phyloP scores from a whole-genome alignment of 805 yeast species.

The Ogataea paraovalis region DNA sequence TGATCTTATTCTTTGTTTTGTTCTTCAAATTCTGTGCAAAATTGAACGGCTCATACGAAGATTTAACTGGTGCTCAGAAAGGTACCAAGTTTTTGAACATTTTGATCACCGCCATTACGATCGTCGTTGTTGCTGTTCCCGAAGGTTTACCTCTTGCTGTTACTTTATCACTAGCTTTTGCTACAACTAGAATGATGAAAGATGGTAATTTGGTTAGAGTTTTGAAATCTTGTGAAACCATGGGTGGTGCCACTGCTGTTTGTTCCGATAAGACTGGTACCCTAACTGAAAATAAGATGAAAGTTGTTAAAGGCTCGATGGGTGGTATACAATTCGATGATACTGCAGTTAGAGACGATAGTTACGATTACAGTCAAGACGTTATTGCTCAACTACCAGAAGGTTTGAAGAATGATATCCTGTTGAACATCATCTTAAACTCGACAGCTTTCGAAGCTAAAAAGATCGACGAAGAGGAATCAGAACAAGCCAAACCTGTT shows the following conservation, averaged over 20 bases:
- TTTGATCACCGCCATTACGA: slow-evolving; percentile 84
- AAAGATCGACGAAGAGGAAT: slow-evolving; percentile 17
- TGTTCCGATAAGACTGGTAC: slow-evolving; percentile 99
- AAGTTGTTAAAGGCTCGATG: slow-evolving; percentile 73
- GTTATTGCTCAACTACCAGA: slow-evolving; percentile 5
- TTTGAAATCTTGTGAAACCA: slow-evolving; percentile 90
- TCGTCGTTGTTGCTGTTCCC: slow-evolving; percentile 98
- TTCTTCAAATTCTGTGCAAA: slow-evolving; percentile 72
- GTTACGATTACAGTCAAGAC: not conserved
- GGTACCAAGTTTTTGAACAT: slow-evolving; percentile 83
- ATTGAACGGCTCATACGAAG: slow-evolving; percentile 42
- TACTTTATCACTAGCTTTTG: slow-evolving; percentile 93
- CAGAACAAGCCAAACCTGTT: slow-evolving; percentile 12
- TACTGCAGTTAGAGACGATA: slow-evolving; percentile 22
- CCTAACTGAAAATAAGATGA: slow-evolving; percentile 89
- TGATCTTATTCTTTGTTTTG: slow-evolving; percentile 73
- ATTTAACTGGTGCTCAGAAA: slow-evolving; percentile 59
- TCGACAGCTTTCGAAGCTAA: slow-evolving; percentile 86
- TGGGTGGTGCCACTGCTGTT: slow-evolving; percentile 97
- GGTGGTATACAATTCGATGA: slow-evolving; percentile 59
- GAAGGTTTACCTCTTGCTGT: slow-evolving; percentile 98
- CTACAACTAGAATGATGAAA: slow-evolving; percentile 96
- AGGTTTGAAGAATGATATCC: slow-evolving; percentile 28
- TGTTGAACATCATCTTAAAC: slow-evolving; percentile 67
- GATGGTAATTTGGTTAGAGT: slow-evolving; percentile 96